These are phyloP conservation scores for Plasmodium billcollinsi DNA, from an alignment of 169 alveolate genomes.

Conservation along the genomic window DNA sequence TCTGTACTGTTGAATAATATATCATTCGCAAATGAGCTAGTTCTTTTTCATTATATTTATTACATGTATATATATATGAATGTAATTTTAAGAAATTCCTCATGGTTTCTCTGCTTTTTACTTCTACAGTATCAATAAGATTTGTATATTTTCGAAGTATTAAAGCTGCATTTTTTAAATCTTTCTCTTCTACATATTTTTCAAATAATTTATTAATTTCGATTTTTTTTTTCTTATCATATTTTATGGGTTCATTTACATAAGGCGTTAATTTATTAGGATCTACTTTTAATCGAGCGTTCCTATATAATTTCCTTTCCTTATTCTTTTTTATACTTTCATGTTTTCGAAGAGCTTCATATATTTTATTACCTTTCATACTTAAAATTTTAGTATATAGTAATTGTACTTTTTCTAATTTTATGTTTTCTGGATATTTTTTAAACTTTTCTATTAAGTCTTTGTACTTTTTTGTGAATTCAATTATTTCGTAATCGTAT, in stretches of 20 bases:
- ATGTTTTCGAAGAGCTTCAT: constrained; percentile 78
- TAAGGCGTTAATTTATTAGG: constrained; percentile 83
- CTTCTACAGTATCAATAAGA: constrained; percentile 30
- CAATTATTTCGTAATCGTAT: constrained; percentile 56
- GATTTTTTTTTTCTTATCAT: constrained; percentile 80
- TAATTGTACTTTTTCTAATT: constrained; percentile 49
- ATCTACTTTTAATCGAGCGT: constrained; percentile 68
- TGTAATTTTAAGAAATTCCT: constrained; percentile 77
- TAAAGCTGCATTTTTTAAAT: constrained; percentile 82
- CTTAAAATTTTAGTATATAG: constrained; percentile 54
- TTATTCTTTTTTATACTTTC: constrained; percentile 54
- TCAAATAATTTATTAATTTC: constrained; percentile 79
- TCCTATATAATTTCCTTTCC: constrained; percentile 44
- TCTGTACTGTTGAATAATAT: constrained; percentile 84
- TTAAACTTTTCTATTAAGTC: constrained; percentile 34
- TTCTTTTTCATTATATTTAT: constrained; percentile 77
- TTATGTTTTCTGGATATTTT: constrained; percentile 46
- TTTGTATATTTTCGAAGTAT: constrained; percentile 80
- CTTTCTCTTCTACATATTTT: constrained; percentile 83
- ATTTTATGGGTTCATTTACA: constrained; percentile 83
- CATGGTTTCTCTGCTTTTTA: constrained; percentile 64
- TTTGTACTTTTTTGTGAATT: constrained; percentile 33
- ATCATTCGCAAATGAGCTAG: constrained; percentile 78
- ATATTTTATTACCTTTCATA: constrained; percentile 50
- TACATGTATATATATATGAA: constrained; percentile 80